Base-by-base conservation (phyloP, 768 basidiomycete genomes). In the Termitomyces sp. region DNA sequence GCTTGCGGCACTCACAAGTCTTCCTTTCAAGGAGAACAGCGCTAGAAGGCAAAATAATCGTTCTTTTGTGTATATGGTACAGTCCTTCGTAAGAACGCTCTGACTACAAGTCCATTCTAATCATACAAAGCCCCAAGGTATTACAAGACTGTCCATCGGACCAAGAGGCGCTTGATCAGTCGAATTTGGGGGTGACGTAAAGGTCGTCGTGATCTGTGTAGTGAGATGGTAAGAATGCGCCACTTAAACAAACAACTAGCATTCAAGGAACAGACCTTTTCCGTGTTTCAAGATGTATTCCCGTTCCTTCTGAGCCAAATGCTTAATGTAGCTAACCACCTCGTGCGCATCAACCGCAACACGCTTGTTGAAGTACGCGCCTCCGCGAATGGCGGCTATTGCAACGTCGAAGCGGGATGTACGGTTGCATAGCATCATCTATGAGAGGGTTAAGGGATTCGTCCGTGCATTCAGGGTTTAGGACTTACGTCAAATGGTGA, bases 401-500 rank as follows among this genome's bases (percentile, higher is more conserved):
- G 88, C 88, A 41, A 89, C 78, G 55, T 86, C 75, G 68, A 83
- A 90, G 39, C 88, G 79, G 33, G 87, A 88, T 0, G 86, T 86
- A 54, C 76, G 72, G 69, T 90, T 90, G 68, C 79, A 79, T 18
- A 89, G 69, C 88, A 89, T 86, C 89, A 89, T 90, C 84, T 87
- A 34, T 30, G 4, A n/a, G 18, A 9, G 36, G 9, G 18, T 22
- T 47, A 9, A 46, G 41, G 39, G 37, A 62, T 20, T 24, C 9
- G 31, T 15, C 15, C 1, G 6, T 12, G 27, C 47, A 22, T 45
- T 24, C 27, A 37, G 22, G 7, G 18, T 51, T n/a, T 9, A 18
- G 42, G 22, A 73, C 82, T 61, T 61, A 85, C 85, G 66, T 89
- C 87, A 61, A 90, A 91, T n/a, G 89, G 88, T 11, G 88, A 87